A percentile compares a stretch with the other conserved stretches of the same genome.
Evolutionary conservation across 139 green algal genomes (phyloP).

Genomic region (Pseudopediastrum boryanum): DNA sequence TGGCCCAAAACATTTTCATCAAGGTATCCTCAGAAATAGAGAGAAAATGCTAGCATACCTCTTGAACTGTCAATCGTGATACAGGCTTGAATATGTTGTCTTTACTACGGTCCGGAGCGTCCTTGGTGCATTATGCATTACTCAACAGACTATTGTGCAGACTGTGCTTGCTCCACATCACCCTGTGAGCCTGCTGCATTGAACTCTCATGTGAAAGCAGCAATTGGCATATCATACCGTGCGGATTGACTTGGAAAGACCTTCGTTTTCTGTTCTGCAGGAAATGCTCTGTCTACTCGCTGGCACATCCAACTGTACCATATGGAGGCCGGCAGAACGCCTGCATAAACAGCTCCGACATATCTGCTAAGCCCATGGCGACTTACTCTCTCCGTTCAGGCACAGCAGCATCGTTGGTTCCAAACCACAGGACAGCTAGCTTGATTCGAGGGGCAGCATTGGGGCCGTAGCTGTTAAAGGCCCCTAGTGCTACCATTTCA

Average conservation of each 20-base stretch:
- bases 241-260: neutral
- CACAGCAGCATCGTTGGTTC: constrained; percentile 24
- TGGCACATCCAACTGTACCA: neutral
- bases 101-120: too few relatives aligned
- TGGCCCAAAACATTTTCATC: too few relatives aligned
- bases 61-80: too few relatives aligned
- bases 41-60: too few relatives aligned
- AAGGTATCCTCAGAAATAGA: too few relatives aligned
- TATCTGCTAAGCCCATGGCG: too few relatives aligned
- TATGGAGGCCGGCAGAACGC: neutral
- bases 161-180: too few relatives aligned
- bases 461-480: neutral
- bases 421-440: constrained; percentile 2
- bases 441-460: neutral
- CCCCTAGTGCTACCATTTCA: too few relatives aligned
- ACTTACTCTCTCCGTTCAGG: constrained; percentile 9
- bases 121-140: too few relatives aligned
- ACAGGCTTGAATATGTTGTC: too few relatives aligned
- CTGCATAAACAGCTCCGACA: neutral
- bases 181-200: too few relatives aligned
- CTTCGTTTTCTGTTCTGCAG: neutral
- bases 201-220: neutral
- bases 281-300: neutral
- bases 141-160: too few relatives aligned
- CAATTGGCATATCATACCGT: neutral